Conservation (phyloP, 176 grass and related monocot genomes). For the Triticum monococcum region DNA sequence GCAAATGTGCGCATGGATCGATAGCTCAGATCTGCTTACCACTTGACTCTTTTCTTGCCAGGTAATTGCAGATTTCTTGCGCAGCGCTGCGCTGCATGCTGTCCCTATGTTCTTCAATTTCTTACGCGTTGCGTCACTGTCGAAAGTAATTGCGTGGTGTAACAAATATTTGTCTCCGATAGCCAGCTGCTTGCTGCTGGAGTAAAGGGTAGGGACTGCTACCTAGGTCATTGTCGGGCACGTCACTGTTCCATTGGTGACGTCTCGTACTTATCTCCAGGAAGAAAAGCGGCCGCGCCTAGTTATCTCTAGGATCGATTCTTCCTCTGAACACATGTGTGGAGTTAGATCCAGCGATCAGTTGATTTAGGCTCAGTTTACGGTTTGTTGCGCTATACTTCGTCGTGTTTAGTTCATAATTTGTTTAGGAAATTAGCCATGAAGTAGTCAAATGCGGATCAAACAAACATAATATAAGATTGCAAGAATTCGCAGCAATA, state of each 20-base stretch:
- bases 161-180: constrained; percentile 3
- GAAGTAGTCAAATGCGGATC: background rate
- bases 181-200: background rate
- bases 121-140: constrained; percentile 22
- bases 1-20: background rate
- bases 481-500: background rate
- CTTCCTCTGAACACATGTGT: background rate
- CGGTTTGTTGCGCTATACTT: background rate
- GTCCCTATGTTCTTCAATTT: constrained; percentile 31
- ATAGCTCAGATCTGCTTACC: constrained; percentile 30
- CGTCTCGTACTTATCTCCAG: constrained; percentile 9
- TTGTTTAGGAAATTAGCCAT: background rate
- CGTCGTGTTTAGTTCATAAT: background rate
- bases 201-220: constrained; percentile 17
- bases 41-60: background rate
- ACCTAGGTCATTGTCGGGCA: constrained; percentile 27
- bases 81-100: background rate
- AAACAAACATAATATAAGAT: background rate
- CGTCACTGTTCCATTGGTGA: constrained; percentile 39
- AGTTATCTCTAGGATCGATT: background rate
- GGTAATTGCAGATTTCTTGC: constrained; percentile 39
- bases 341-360: background rate
- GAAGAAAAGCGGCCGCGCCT: background rate
- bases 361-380: no score
- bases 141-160: background rate